Base-by-base conservation (phyloP, 352 stramenopile species). In the Phytopythium cucurbitacearum region DNA sequence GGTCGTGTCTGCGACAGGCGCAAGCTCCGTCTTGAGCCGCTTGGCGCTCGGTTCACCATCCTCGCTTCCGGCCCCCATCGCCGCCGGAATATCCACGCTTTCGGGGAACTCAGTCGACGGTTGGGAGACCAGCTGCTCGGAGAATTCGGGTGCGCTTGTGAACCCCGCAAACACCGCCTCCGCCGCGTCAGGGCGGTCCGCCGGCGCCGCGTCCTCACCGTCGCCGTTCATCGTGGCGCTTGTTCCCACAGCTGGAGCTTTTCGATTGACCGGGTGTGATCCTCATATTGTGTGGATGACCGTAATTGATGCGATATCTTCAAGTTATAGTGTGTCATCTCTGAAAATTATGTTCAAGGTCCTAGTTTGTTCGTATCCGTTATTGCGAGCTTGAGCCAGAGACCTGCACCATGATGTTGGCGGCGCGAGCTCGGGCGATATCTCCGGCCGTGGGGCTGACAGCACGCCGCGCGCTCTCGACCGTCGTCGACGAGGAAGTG, bases 401-500 rank as follows among this genome's bases (percentile, higher is more conserved):
- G 21, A 28, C 21, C 21, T 28, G 21, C 21, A 28, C 35, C 11
- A 65, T 45, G 11, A 70, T 71, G 65, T 40, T 71, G 55, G 16
- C 34, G 12, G 60, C 61, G 28, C 42, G 39, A 35, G 45, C 33
- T 39, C 38, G 56, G 10, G 4, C 34, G 10, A n/a, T n/a, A 9
- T 34, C 36, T 3, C 35, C n/a, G 36, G 36, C 48, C 37, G 49
- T 15, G 21, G 47, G 36, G 55, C 38, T 48, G 40, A 33, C 45
- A 1, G 12, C 36, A 42, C 60, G 59, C 36, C 65, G 68, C 48
- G 38, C 59, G 21, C 58, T 88, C 12, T 94, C 80, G 9, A 91
- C 81, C 2, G 81, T 94, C 21, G 70, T 87, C 21, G 56, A 75
- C 9, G 73, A 89, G 11, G 84, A 94, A 71, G 84, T 94, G 39